These are phyloP conservation scores for Apiotrichum sp. DNA, from an alignment of 1,284 basidiomycete genomes.

Conservation along the genomic window DNA sequence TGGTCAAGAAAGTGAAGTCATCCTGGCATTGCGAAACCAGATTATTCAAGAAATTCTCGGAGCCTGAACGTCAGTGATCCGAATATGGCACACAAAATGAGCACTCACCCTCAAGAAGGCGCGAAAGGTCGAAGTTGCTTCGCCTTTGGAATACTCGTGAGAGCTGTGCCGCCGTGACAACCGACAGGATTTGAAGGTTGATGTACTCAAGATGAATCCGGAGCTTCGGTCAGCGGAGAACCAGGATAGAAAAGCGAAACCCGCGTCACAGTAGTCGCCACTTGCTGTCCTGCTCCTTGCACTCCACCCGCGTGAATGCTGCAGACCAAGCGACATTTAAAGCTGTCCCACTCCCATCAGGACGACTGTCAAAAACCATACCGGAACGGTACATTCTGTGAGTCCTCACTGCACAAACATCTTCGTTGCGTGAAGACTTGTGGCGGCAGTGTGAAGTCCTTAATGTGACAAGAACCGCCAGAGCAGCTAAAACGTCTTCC, in stretches of 20 bases:
- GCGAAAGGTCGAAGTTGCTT: constrained; percentile 83
- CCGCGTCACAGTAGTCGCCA: constrained; percentile 73
- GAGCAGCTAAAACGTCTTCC: too few species aligned
- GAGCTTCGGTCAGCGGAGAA: constrained; percentile 56
- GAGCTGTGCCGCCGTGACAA: constrained; percentile 79
- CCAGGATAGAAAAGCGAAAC: constrained; percentile 9
- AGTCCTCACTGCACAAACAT: neutral
- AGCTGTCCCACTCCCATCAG: constrained; percentile 69
- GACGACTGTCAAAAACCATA: too few species aligned
- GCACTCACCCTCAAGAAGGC: constrained; percentile 67
- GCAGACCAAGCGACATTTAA: constrained; percentile 85
- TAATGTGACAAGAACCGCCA: too few species aligned
- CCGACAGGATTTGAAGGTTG: constrained; percentile 83
- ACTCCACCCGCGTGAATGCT: constrained; percentile 78
- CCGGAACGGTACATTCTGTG: constrained; percentile 69
- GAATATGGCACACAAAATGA: neutral
- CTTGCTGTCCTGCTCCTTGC: constrained; percentile 82
- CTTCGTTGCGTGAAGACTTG: too few species aligned
- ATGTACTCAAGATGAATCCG: constrained; percentile 90
- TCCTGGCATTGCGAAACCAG: constrained; percentile 65
- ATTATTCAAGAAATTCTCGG: constrained; percentile 70
- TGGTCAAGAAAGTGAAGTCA: constrained; percentile 72
- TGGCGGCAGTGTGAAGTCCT: too few species aligned
- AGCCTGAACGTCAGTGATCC: constrained; percentile 52
- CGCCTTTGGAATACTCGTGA: constrained; percentile 76